Evolutionary conservation across 2,329 filamentous ascomycete species (phyloP).

Genomic region (Aspergillus sojae): DNA sequence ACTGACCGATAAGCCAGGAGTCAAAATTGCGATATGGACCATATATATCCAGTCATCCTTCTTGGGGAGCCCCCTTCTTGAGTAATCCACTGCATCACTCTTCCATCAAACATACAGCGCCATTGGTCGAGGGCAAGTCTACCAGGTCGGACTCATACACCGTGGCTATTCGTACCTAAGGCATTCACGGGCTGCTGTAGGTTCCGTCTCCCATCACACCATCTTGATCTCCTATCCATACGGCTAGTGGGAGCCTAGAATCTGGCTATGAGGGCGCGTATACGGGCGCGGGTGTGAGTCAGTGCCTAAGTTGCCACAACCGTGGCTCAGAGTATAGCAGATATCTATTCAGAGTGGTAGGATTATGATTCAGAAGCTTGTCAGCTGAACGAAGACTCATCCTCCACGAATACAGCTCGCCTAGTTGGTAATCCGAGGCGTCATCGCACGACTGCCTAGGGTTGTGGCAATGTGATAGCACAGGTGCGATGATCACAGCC

Average conservation of each 20-base stretch:
- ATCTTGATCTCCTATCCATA: background rate
- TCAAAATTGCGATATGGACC: background rate
- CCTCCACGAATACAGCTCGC: background rate
- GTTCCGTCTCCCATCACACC: background rate
- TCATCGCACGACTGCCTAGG: background rate
- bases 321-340: background rate
- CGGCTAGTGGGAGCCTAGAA: background rate
- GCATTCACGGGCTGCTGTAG: background rate
- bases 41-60: constrained; percentile 1
- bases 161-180: background rate
- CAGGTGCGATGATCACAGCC: background rate
- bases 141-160: background rate
- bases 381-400: background rate
- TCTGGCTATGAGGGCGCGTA: background rate
- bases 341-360: background rate
- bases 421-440: background rate
- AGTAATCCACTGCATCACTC: background rate
- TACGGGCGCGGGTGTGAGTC: background rate
- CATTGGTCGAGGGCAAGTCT: background rate
- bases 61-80: background rate
- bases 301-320: constrained; percentile 3
- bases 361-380: background rate
- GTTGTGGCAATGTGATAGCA: background rate
- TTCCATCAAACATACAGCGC: background rate
- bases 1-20: background rate